Base-by-base conservation (phyloP, 306 rosid species). In the Hylodesmum podocarpum region DNA sequence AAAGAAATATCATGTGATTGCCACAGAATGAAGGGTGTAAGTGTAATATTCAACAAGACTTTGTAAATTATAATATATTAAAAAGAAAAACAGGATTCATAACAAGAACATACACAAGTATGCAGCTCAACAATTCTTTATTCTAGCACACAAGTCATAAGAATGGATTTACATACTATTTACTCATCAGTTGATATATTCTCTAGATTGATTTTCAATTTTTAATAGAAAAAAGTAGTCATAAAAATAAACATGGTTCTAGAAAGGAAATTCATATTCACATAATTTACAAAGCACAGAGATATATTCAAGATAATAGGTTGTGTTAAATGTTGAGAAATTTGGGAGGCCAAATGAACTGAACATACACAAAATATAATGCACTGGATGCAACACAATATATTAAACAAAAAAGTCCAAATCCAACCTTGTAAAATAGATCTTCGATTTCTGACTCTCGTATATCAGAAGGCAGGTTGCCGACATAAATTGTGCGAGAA, bases 401-500 rank as follows among this genome's bases (percentile, higher is more conserved):
- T 7, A 33, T 29, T 3, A 21, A 8, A 75, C 36, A 49, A 41
- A 24, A 61, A 66, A 62, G 72, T 6, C 21, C 14, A 0, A 13
- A 40, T 43, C 86, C 29, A 83, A 92, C 99, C 99, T 96, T 96
- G 87, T 89, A 87, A 80, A 96, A 92, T 53, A 96, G 55, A 79
- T 96, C 99, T 86, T 96, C 99, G 84, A 96, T 84, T 88, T 96
- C 99, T 28, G 81, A 69, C 78, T 96, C 98, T 75, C 87, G 89
- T 55, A 96, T 93, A 72, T 96, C 99, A 34, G 96, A 82, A 14
- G 99, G 99, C 86, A 96, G 86, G 86, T 96, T 96, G 78, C 99
- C 99, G 6, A 96, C 99, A 72, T 96, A 96, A 75, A 96, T 96
- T 34, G 99, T 92, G 86, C 99, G 99, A 80, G 99, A 96, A 89